phyloP scores from a whole-genome alignment of 805 yeast species.

The Yamadazyma endophytica region DNA sequence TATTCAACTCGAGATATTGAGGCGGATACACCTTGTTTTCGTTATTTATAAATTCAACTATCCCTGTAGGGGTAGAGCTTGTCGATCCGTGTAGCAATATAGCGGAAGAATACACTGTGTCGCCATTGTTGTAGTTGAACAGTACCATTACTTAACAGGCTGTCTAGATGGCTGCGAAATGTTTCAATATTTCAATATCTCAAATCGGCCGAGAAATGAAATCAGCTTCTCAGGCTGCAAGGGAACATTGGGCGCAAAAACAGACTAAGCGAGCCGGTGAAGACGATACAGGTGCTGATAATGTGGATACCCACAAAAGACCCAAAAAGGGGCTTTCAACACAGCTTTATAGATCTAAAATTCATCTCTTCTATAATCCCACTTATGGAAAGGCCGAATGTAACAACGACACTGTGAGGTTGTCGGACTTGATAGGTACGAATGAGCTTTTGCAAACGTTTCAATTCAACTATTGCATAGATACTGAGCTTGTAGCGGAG shows the following conservation, averaged over 20 bases:
- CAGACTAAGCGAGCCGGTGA: background rate
- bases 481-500: slow-evolving; percentile 34
- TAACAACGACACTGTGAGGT: slow-evolving; percentile 21
- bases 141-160: slow-evolving; percentile 13
- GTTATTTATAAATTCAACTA: slow-evolving; percentile 30
- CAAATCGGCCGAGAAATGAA: no score
- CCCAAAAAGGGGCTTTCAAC: background rate
- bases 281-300: slow-evolving; percentile 1
- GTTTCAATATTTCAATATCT: no score
- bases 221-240: slow-evolving; percentile 22
- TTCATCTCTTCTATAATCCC: slow-evolving; percentile 24
- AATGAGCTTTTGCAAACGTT: slow-evolving; percentile 29
- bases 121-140: slow-evolving; percentile 31
- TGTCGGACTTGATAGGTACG: slow-evolving; percentile 27
- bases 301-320: background rate
- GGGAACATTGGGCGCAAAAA: slow-evolving; percentile 20
- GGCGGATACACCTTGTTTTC: slow-evolving; percentile 54
- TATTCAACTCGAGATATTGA: slow-evolving; percentile 65
- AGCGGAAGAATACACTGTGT: slow-evolving; percentile 38
- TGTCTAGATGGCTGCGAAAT: background rate
- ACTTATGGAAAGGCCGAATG: slow-evolving; percentile 10
- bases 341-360: slow-evolving; percentile 13
- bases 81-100: no score
- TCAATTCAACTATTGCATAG: slow-evolving; percentile 48
- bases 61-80: no score